phyloP scores from a whole-genome alignment of 116 monocot species.

The Cymodocea nodosa region DNA sequence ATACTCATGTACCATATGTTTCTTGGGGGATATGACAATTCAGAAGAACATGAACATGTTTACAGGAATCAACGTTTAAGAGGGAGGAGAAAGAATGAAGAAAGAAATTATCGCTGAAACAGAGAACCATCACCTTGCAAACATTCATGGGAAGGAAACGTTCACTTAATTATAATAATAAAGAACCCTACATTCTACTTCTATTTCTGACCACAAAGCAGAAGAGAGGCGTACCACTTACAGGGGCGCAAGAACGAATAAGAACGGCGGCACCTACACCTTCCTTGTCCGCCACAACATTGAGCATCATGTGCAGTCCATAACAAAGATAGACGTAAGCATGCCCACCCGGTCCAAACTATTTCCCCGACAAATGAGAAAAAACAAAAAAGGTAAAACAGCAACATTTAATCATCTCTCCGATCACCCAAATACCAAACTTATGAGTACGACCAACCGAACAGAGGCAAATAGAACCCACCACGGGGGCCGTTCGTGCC shows the following conservation, averaged over 20 bases:
- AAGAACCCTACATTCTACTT: background rate
- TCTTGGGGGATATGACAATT: too few species aligned
- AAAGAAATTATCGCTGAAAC: too few species aligned
- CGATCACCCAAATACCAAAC: background rate
- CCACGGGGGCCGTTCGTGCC: slow-evolving; percentile 70
- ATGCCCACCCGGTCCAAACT: slow-evolving; percentile 96
- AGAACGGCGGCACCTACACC: slow-evolving; percentile 82
- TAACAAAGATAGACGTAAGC: slow-evolving; percentile 93
- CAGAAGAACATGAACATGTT: too few species aligned
- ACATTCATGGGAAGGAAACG: background rate
- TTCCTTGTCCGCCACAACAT: slow-evolving; percentile 80
- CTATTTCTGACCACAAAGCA: background rate
- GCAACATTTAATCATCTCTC: background rate
- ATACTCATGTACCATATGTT: too few species aligned
- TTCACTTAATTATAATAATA: background rate
- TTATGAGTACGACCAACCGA: background rate
- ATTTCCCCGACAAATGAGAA: background rate
- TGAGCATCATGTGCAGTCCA: slow-evolving; percentile 92
- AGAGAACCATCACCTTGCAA: too few species aligned
- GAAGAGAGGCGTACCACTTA: slow-evolving; percentile 35
- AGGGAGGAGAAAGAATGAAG: too few species aligned
- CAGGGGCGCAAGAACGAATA: slow-evolving; percentile 74
- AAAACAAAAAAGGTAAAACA: background rate
- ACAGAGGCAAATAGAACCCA: slow-evolving; percentile 14
- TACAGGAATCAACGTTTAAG: too few species aligned